A percentile compares a stretch with the other conserved stretches of the same genome.
phyloP scores from a whole-genome alignment of 768 basidiomycete species.

The Kwoniella dendrophila region DNA sequence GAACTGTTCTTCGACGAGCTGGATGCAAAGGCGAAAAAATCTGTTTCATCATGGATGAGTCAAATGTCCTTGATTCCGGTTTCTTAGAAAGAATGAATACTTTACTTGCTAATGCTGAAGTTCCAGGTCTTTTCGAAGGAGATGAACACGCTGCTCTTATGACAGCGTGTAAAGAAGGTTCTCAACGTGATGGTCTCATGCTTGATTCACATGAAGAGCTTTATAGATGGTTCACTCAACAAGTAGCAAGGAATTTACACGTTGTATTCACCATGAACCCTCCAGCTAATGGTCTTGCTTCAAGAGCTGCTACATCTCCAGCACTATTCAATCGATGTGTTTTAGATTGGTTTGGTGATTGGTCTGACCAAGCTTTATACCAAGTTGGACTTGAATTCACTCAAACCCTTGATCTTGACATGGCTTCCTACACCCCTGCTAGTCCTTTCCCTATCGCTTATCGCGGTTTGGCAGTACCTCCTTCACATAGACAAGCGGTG shows the following conservation, averaged over 20 bases:
- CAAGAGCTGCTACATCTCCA: slow-evolving; percentile 93
- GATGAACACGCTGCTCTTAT: slow-evolving; percentile 96
- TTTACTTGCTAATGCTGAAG: slow-evolving; percentile 96
- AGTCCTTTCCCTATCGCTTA: slow-evolving; percentile 85
- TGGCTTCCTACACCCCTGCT: slow-evolving; percentile 77
- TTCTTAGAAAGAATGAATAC: slow-evolving; percentile 99
- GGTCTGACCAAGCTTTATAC: slow-evolving; percentile 97
- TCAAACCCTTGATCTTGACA: slow-evolving; percentile 85
- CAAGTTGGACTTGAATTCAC: slow-evolving; percentile 99
- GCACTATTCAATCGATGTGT: slow-evolving; percentile 96
- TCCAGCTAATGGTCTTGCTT: slow-evolving; percentile 91
- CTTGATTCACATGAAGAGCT: slow-evolving; percentile 96
- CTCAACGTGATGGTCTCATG: slow-evolving; percentile 98
- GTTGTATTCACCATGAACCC: slow-evolving; percentile 99
- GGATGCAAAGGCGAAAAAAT: slow-evolving; percentile 99
- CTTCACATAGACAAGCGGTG: slow-evolving; percentile 83
- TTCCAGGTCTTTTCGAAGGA: slow-evolving; percentile 99
- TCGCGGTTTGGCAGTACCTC: slow-evolving; percentile 79
- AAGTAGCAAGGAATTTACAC: slow-evolving; percentile 96
- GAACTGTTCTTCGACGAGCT: slow-evolving; percentile 88
- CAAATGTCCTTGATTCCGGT: slow-evolving; percentile 97
- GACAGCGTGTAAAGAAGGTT: slow-evolving; percentile 99
- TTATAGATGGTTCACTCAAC: slow-evolving; percentile 97
- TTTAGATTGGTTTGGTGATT: slow-evolving; percentile 98
- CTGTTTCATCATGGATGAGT: slow-evolving; percentile 99